Base-by-base conservation (phyloP, 202 grass and related monocot species). In the Elaeis oleifera region DNA sequence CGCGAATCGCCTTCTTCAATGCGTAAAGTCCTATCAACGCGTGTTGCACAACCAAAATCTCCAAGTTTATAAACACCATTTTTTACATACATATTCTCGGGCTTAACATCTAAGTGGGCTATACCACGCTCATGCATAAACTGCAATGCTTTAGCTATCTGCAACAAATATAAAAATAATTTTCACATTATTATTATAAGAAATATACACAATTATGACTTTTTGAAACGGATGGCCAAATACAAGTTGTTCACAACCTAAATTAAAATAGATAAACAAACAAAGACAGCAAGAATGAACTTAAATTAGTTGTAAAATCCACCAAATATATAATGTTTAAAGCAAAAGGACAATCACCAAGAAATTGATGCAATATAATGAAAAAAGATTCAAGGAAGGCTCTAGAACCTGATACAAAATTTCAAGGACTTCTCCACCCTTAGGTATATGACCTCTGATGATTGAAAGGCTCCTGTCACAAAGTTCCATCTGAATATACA, bases 401-500 rank as follows among this genome's bases (percentile, higher is more conserved):
- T 39, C 71, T 21, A 61, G 48, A 58, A 99, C 94, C 94, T 99
- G 94, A 76, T 76, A 89, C 63, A 99, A 4, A 61, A 99, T 80
- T 69, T 82, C 84, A 32, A 92, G 66, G 32, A 83, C 80, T 63
- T 92, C 82, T 74, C 26, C 83, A 51, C 67, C 54, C 50, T 89
- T 79, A 5, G 79, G 50, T 44, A 52, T 67, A 53, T 70, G 75
- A 60, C 60, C 68, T 74, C 23, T 64, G 36, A 75, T 84, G 50
- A 79, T 73, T 58, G 69, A 79, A 58, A 92, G 49, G 58, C 85
- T 84, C n/a, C 52, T 16, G 57, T 92, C 88, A 21, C 94, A 99
- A 4, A 99, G 80, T 82, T 99, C 94, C 88, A 92, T 92, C 77
- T 99, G 94, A 84, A 99, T 92, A 75, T 69, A 89, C 18, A 92